phyloP scores from a whole-genome alignment of 768 basidiomycete genomes.

The Podaxis carcinomalis region DNA sequence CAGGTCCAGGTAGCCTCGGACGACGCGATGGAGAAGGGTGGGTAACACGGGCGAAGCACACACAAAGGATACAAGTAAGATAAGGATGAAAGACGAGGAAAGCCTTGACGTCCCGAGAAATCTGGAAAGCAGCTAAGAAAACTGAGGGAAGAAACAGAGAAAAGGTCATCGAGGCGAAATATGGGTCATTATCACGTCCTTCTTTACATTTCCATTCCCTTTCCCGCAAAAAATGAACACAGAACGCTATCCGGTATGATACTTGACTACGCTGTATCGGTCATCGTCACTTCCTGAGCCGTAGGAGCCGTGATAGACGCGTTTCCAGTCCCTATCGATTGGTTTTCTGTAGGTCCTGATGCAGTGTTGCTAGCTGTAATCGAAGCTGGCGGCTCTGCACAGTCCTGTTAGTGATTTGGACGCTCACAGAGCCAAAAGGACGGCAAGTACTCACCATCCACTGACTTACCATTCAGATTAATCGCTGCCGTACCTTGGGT shows the following conservation, averaged over 20 bases:
- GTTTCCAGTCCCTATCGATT: not conserved
- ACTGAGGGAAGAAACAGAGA: not conserved
- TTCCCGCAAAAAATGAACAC: not conserved
- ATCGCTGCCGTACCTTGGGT: conserved; percentile 25
- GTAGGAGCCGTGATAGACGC: not conserved
- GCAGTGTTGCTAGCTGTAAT: not conserved
- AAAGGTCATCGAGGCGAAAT: not conserved
- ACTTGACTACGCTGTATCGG: not conserved
- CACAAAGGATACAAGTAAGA: conserved; percentile 4
- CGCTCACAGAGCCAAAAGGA: not conserved
- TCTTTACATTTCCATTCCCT: not conserved
- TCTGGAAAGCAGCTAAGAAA: not conserved
- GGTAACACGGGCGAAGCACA: not conserved
- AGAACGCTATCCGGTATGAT: not conserved
- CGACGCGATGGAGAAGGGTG: no score
- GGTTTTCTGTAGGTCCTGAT: not conserved
- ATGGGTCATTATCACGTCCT: not conserved
- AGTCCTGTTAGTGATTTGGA: not conserved
- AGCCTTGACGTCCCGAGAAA: not conserved
- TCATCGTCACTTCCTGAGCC: conserved; percentile 3
- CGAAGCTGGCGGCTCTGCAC: not conserved
- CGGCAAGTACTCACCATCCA: conserved; percentile 1
- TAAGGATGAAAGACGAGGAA: not conserved
- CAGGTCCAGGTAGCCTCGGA: no score
- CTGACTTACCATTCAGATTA: conserved; percentile 31